These are phyloP conservation scores for Kwoniella heveanensis DNA, from an alignment of 768 basidiomycete species.

Conservation along the genomic window DNA sequence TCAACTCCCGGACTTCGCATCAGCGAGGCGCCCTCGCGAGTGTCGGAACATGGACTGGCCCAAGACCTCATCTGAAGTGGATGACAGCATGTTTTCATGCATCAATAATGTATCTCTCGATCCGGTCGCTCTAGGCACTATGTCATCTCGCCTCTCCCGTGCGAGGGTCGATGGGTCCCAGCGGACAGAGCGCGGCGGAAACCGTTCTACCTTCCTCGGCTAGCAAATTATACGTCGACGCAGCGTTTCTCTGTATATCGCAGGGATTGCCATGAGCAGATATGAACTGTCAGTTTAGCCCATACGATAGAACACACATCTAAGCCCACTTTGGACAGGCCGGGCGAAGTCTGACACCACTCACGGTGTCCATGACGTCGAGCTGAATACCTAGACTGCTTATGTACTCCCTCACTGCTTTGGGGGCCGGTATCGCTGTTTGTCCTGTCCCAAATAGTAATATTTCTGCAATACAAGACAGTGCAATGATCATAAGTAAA, in stretches of 20 bases:
- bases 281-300: not conserved
- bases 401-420: conserved; percentile 67
- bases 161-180: conserved; percentile 30
- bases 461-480: conserved; percentile 65
- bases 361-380: conserved; percentile 84
- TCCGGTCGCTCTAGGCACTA: too few species aligned
- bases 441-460: conserved; percentile 84
- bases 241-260: conserved; percentile 72
- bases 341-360: conserved; percentile 40
- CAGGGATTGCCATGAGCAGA: not conserved
- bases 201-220: conserved; percentile 91
- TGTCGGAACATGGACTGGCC: too few species aligned
- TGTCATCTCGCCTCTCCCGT: conserved; percentile 22
- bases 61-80: too few species aligned
- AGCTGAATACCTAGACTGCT: conserved; percentile 78
- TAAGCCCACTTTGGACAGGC: too few species aligned
- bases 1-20: too few species aligned
- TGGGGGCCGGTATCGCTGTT: conserved; percentile 70
- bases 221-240: conserved; percentile 91
- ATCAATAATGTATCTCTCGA: too few species aligned
- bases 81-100: too few species aligned
- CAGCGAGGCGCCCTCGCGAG: too few species aligned
- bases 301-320: not conserved
- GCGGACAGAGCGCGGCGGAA: conserved; percentile 66
- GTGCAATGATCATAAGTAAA: not conserved